These are phyloP conservation scores for Claviceps arundinis DNA, from an alignment of 2,329 filamentous ascomycete species.

Conservation along the genomic window DNA sequence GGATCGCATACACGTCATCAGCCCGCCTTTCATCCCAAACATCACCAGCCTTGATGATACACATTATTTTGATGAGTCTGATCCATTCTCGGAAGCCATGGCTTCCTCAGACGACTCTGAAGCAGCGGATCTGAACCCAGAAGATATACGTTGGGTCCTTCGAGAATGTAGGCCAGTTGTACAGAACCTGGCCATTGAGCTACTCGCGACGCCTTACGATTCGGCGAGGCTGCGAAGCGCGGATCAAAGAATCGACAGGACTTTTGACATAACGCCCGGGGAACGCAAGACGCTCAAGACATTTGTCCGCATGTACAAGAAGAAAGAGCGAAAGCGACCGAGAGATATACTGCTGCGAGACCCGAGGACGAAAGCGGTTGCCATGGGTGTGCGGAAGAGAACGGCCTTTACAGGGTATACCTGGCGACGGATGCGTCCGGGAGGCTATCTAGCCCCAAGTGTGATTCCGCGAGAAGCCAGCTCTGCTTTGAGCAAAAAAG, in stretches of 20 bases:
- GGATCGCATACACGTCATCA: conserved; percentile 56
- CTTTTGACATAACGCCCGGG: conserved; percentile 18
- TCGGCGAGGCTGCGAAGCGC: conserved; percentile 33
- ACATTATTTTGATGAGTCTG: conserved; percentile 80
- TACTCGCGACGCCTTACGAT: conserved; percentile 36
- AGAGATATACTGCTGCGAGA: conserved; percentile 80
- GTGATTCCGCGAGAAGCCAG: background rate
- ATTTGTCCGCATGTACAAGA: conserved; percentile 39
- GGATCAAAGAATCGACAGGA: conserved; percentile 32
- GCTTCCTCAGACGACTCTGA: conserved; percentile 27
- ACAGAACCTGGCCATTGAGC: conserved; percentile 29
- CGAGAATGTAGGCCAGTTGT: conserved; percentile 25
- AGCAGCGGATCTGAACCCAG: conserved; percentile 14
- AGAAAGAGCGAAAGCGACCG: conserved; percentile 61
- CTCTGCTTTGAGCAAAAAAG: background rate
- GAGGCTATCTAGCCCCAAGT: conserved; percentile 15
- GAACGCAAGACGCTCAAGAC: conserved; percentile 32
- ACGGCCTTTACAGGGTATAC: conserved; percentile 84
- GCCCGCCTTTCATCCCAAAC: conserved; percentile 68
- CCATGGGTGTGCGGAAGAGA: conserved; percentile 68
- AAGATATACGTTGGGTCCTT: conserved; percentile 21
- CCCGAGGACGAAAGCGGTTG: conserved; percentile 46
- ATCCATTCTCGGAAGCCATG: conserved; percentile 52
- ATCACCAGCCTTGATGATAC: conserved; percentile 59
- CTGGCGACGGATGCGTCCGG: conserved; percentile 45